A percentile compares a stretch with the other conserved stretches of the same genome.
Conservation (phyloP, 2,329 filamentous ascomycete species). For the Apiospora rasikravindrae region DNA sequence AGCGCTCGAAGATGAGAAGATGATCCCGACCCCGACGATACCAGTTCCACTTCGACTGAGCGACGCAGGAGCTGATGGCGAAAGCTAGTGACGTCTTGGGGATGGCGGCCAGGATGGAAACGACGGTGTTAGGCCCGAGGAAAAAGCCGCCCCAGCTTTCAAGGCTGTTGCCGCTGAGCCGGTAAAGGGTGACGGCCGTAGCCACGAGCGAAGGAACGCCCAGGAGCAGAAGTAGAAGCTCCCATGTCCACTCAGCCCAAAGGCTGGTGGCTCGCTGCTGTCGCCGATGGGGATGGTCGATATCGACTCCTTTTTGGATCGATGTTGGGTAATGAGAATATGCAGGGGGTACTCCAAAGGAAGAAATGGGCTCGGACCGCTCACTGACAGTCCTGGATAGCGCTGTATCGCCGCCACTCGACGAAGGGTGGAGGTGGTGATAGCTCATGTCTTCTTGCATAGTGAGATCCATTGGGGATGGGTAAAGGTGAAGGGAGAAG, state of each 20-base stretch:
- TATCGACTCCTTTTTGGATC: not conserved
- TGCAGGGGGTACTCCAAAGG: not conserved
- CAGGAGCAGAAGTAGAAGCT: not conserved
- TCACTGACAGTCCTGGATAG: not conserved
- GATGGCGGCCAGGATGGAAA: constrained; percentile 18
- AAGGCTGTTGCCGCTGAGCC: not conserved
- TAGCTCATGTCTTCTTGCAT: not conserved
- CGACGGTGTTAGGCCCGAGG: constrained; percentile 14
- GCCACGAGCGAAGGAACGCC: not conserved
- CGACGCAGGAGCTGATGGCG: constrained; percentile 19
- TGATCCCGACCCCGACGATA: constrained; percentile 3
- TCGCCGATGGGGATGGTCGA: not conserved
- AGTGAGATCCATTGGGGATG: not conserved
- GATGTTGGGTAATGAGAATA: not conserved
- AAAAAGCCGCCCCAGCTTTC: not conserved
- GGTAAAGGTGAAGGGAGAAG: not conserved
- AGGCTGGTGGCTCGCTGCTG: not conserved
- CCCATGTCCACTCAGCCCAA: constrained; percentile 1
- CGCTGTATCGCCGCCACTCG: not conserved
- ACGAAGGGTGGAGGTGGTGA: not conserved
- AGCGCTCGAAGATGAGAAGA: constrained; percentile 16
- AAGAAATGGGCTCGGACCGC: not conserved
- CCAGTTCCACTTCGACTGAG: constrained; percentile 22
- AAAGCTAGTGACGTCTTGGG: constrained; percentile 13
- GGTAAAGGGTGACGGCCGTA: not conserved